Evolutionary conservation across 306 rosid species (phyloP), one percentile per base, ranked within the genome.

Genomic region (Nissolia schottii): DNA sequence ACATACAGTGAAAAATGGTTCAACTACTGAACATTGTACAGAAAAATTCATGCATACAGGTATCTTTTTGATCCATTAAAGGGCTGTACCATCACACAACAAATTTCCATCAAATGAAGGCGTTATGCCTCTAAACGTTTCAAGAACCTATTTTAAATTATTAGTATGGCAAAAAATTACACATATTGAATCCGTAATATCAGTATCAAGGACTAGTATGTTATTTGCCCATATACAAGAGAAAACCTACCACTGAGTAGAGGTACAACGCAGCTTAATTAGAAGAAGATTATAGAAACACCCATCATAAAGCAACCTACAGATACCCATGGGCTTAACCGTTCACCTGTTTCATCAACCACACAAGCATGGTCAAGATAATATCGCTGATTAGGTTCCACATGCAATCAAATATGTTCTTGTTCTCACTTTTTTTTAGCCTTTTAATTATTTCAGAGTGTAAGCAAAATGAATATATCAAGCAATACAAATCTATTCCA

Each of bases 311-410:
- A 80, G 77, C 92, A 84, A 43, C 89, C 82, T 29, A 49, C 35
- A 57, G 87, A 83, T 66, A 87, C 89, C 89, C 92, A 87, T 1
- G 89, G 92, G 73, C 92, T 85, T 75, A 87, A 80, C 16, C 92
- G 92, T 69, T 87, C 87, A 80, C 92, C 89, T 87, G 84, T 58
- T 69, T 59, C 75, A 78, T 46, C 56, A 77, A 82, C 37, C 66
- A 70, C 34, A 51, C 13, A 73, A 61, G 23, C 53, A 57, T 48
- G 49, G 29, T 66, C 34, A 76, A 32, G 29, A 65, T 77, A 29
- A 40, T 29, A 64, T 46, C 41, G 25, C 53, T 7, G 18, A 56
- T 9, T 31, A 55, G 61, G n/a, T 75, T 72, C 16, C 55, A 71
- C 13, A 65, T 45, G 34, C 50, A 32, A 65, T 51, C 71, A 58